Percentiles rank a stretch among this genome's conserved stretches.
Evolutionary conservation across 148 eudicot genomes (phyloP).

Genomic region (Arctostaphylos glauca): DNA sequence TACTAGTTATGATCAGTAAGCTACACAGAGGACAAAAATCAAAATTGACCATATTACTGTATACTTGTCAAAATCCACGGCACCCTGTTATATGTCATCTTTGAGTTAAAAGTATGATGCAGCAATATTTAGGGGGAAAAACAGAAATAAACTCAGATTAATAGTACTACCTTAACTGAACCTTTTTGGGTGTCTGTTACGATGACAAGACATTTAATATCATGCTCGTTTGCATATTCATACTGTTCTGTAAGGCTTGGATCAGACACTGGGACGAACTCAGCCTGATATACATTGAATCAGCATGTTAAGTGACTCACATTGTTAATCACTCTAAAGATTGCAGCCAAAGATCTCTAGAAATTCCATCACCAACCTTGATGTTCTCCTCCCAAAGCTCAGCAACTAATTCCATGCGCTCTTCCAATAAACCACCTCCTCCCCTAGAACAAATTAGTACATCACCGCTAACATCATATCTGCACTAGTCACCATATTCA

Average conservation of each 20-base stretch:
- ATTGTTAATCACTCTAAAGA: neutral
- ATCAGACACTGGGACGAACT: conserved; percentile 70
- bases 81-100: neutral
- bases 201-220: conserved; percentile 85
- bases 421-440: conserved; percentile 80
- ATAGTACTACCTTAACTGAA: conserved; percentile 63
- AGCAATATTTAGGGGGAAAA: neutral
- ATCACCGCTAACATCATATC: conserved; percentile 44
- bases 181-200: conserved; percentile 71
- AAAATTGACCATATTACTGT: neutral
- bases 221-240: conserved; percentile 93
- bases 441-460: conserved; percentile 93
- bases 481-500: conserved; percentile 23
- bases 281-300: conserved; percentile 54
- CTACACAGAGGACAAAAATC: neutral
- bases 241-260: conserved; percentile 98
- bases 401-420: conserved; percentile 87
- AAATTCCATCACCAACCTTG: conserved; percentile 41
- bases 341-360: conserved; percentile 8
- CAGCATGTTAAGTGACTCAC: conserved; percentile 1
- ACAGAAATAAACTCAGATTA: neutral
- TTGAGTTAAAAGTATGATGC: neutral
- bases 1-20: neutral
- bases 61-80: neutral
- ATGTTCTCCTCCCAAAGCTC: conserved; percentile 87